Conservation (phyloP, 2,329 filamentous ascomycete genomes). For the Hypoxylon sp. region DNA sequence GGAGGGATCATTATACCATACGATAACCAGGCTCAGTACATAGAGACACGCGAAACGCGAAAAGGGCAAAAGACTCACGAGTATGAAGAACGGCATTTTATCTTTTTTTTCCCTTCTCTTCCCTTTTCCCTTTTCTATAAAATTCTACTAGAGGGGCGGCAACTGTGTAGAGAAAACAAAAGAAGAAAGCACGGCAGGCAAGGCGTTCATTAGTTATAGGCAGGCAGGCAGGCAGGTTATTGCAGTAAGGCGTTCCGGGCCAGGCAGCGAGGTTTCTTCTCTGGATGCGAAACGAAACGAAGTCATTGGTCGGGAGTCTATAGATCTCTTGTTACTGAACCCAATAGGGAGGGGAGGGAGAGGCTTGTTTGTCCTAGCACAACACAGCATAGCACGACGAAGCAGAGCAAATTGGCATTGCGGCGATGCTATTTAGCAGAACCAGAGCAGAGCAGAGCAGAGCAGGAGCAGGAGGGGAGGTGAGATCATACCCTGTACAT, state of each 20-base stretch:
- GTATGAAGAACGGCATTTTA: slow-evolving; percentile 8
- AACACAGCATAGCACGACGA: too few species aligned
- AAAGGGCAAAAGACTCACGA: slow-evolving; percentile 23
- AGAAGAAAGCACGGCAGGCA: slow-evolving; percentile 12
- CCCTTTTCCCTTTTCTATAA: slow-evolving; percentile 11
- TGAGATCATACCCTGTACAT: slow-evolving; percentile 10
- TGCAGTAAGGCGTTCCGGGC: not conserved
- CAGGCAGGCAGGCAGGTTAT: not conserved
- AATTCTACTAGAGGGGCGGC: slow-evolving; percentile 11
- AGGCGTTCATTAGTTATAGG: slow-evolving; percentile 18
- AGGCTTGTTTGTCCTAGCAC: not conserved
- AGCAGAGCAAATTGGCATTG: slow-evolving; percentile 17
- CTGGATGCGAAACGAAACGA: slow-evolving; percentile 8
- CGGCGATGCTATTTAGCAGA: not conserved
- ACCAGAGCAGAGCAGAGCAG: too few species aligned
- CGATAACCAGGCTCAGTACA: slow-evolving; percentile 16
- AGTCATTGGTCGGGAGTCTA: not conserved
- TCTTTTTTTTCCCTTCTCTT: slow-evolving; percentile 6
- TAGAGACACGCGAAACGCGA: slow-evolving; percentile 8
- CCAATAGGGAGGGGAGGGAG: slow-evolving; percentile 1
- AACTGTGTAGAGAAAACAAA: slow-evolving; percentile 37
- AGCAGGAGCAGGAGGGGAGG: not conserved
- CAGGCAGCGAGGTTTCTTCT: slow-evolving; percentile 7
- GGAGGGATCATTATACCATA: not conserved
- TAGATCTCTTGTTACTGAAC: not conserved